Base-by-base conservation (phyloP, 108 stramenopile species). In the Cyclotella baltica region DNA sequence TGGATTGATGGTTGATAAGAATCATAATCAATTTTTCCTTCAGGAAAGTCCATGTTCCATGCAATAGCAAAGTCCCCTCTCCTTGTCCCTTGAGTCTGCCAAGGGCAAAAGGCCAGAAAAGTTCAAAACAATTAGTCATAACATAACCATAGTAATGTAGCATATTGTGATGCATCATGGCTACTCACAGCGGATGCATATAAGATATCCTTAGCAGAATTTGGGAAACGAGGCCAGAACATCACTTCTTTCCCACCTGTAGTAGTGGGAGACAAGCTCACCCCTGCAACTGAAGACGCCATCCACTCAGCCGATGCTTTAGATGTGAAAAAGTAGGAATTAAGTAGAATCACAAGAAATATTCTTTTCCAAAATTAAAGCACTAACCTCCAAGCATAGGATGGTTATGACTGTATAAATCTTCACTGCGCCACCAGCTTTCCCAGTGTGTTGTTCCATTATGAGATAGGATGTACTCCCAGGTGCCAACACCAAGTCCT, bases 391-490 rank as follows among this genome's bases (percentile, higher is more conserved):
- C 82, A 40, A 88, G 62, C 87, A 88, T 88, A 13, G 87, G 85
- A 47, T 88, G 87, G 40, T 88, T 88, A 52, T 80, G 85, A 27
- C 78, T 80, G 33, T 80, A 85, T 15, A 71, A 67, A 64, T 75
- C 73, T 74, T 88, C 83, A 9, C 82, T 83, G 23, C 77, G 52
- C 73, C 72, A 83, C 80, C 83, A 85, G 61, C 67, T 75, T 64
- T 88, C 85, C 87, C 87, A 88, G 16, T 76, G 40, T 3, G 85
- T 88, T n/a, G 85, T 88, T 33, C 82, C 84, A 80, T 85, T 88
- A 33, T 84, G 77, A 46, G 59, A 46, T 2, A 86, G 63, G 72
- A 81, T 72, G 65, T 86, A 86, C 23, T 80, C 85, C 58, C 55
- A 86, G 28, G 85, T 78, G 20, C 81, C 76, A 0, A 70, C 56